phyloP scores from a whole-genome alignment of 2,329 filamentous ascomycete species.

The Colletotrichum falcatum region DNA sequence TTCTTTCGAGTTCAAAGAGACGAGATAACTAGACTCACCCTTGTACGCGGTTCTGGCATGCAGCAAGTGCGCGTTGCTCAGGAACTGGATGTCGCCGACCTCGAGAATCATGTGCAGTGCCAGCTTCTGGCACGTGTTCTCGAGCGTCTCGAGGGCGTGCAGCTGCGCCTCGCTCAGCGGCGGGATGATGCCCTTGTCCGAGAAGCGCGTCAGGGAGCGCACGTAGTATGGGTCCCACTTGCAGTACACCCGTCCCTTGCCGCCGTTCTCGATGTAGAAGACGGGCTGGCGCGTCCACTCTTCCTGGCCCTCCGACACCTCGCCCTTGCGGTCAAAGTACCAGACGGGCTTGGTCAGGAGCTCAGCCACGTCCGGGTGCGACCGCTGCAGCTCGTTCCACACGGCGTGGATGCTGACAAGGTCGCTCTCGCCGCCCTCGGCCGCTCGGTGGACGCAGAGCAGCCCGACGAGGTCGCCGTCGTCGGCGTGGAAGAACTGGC shows the following conservation, averaged over 20 bases:
- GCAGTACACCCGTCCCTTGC: conserved; percentile 76
- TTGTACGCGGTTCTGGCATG: conserved; percentile 86
- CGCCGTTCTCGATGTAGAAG: conserved; percentile 80
- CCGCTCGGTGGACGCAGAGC: conserved; percentile 81
- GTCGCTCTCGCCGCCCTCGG: conserved; percentile 87
- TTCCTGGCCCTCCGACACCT: conserved; percentile 79
- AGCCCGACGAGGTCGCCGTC: conserved; percentile 86
- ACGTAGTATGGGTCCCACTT: conserved; percentile 96
- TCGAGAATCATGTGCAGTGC: conserved; percentile 86
- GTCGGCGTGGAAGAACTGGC: conserved; percentile 88
- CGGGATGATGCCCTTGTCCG: conserved; percentile 78
- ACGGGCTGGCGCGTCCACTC: conserved; percentile 79
- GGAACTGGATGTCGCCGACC: conserved; percentile 88
- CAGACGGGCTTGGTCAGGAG: conserved; percentile 82
- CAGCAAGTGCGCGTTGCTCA: conserved; percentile 80
- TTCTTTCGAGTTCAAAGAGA: neutral
- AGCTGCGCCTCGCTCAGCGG: conserved; percentile 76
- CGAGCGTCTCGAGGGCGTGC: conserved; percentile 76
- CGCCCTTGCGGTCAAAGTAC: conserved; percentile 94
- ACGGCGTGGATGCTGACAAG: conserved; percentile 83
- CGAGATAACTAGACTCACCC: conserved; percentile 32
- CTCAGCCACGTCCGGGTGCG: conserved; percentile 83
- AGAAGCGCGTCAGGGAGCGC: conserved; percentile 79
- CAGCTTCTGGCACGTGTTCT: conserved; percentile 79
- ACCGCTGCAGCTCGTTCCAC: conserved; percentile 81